Evolutionary conservation across 1,284 basidiomycete species (phyloP).

Genomic region (Rhodotorula glutinis): DNA sequence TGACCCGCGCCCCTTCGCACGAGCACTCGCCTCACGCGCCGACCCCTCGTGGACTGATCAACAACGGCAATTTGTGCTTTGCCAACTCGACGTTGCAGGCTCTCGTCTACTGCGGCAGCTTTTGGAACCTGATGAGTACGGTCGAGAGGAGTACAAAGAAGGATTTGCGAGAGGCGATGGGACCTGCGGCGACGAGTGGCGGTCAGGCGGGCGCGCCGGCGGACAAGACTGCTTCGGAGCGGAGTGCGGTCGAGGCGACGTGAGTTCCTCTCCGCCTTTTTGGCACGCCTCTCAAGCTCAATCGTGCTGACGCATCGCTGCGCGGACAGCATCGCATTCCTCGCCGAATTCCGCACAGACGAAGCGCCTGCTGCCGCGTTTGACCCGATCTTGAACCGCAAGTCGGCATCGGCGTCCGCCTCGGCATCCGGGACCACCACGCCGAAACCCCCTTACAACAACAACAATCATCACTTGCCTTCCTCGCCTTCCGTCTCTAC

Average conservation of each 20-base stretch:
- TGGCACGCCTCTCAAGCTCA: no score
- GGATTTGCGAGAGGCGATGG: slow-evolving; percentile 52
- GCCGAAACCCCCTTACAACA: slow-evolving; percentile 1
- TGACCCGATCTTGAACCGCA: slow-evolving; percentile 13
- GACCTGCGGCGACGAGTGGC: slow-evolving; percentile 54
- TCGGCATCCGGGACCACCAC: slow-evolving; percentile 3
- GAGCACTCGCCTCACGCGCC: slow-evolving; percentile 17
- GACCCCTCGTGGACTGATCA: slow-evolving; percentile 71
- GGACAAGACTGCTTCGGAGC: slow-evolving; percentile 55
- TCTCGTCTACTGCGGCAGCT: slow-evolving; percentile 82
- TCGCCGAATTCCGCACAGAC: slow-evolving; percentile 65
- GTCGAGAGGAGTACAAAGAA: slow-evolving; percentile 58
- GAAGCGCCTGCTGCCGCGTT: slow-evolving; percentile 1
- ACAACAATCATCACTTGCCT: slow-evolving; percentile 1
- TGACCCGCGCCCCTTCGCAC: slow-evolving; percentile 9
- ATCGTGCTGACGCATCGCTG: no score
- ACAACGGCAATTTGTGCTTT: slow-evolving; percentile 97
- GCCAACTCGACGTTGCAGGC: slow-evolving; percentile 91
- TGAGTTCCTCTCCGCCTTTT: slow-evolving; percentile 38
- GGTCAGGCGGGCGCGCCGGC: background rate
- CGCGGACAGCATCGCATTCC: slow-evolving; percentile 60
- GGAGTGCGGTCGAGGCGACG: slow-evolving; percentile 72
- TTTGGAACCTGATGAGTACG: slow-evolving; percentile 73
- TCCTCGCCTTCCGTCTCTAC: background rate
- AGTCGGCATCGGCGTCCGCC: background rate